A percentile compares a stretch with the other conserved stretches of the same genome.
Evolutionary conservation across 495 filamentous ascomycete species (phyloP).

Genomic region (Jackrogersella multiformis): DNA sequence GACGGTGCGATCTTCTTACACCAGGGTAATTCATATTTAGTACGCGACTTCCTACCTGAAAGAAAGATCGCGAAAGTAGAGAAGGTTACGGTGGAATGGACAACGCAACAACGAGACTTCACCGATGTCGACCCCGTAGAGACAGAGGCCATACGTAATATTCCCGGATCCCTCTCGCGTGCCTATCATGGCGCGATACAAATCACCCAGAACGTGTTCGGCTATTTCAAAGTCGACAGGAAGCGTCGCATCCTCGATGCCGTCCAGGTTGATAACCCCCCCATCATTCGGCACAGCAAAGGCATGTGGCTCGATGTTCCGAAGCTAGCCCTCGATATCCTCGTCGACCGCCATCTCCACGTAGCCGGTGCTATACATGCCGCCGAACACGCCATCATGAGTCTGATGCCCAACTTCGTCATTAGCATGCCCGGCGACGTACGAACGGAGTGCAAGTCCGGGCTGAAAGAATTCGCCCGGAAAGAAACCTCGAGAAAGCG

Average conservation of each 20-base stretch:
- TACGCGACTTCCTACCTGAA: conserved; percentile 86
- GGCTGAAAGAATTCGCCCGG: conserved; percentile 79
- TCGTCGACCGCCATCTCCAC: conserved; percentile 75
- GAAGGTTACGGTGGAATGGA: conserved; percentile 94
- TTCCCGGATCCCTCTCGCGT: conserved; percentile 57
- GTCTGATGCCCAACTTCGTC: conserved; percentile 88
- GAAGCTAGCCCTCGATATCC: conserved; percentile 76
- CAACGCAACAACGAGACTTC: conserved; percentile 89
- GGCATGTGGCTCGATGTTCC: conserved; percentile 98
- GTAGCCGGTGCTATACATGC: conserved; percentile 92
- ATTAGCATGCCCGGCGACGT: conserved; percentile 86
- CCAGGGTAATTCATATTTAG: conserved; percentile 89
- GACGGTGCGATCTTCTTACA: conserved; percentile 98
- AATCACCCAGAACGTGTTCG: conserved; percentile 87
- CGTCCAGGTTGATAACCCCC: conserved; percentile 91
- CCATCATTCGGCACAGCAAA: conserved; percentile 82
- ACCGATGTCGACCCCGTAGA: conserved; percentile 93
- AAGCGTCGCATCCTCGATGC: conserved; percentile 87
- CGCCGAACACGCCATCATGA: conserved; percentile 89
- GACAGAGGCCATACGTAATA: conserved; percentile 80
- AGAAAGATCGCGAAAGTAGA: conserved; percentile 73
- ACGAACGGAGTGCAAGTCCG: conserved; percentile 89
- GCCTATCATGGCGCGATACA: conserved; percentile 88
- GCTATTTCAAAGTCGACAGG: conserved; percentile 94
- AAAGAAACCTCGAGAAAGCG: conserved; percentile 71